A percentile compares a stretch with the other conserved stretches of the same genome.
These are phyloP conservation scores for Apophysomyces elegans DNA, from an alignment of 371 early-diverging fungal species.

Conservation along the genomic window DNA sequence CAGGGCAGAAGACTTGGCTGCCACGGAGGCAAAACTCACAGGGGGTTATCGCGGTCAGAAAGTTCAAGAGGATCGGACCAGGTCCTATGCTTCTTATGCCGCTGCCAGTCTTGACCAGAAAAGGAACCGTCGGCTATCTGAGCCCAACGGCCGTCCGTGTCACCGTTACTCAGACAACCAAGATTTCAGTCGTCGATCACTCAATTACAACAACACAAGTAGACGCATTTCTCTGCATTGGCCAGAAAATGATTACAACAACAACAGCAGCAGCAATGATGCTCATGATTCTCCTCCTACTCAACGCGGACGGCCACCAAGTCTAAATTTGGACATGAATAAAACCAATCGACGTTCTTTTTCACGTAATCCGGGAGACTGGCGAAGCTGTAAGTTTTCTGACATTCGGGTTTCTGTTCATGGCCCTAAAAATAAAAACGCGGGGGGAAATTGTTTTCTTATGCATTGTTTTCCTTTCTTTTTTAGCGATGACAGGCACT, in stretches of 20 bases:
- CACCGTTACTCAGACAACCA: slow-evolving; percentile 25
- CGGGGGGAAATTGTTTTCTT: too few relatives aligned
- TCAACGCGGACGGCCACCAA: not conserved
- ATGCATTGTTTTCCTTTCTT: too few relatives aligned
- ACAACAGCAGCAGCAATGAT: not conserved
- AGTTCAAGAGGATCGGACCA: not conserved
- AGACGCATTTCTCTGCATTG: slow-evolving; percentile 26
- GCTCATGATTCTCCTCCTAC: not conserved
- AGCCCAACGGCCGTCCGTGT: slow-evolving; percentile 35
- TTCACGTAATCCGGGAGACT: slow-evolving; percentile 25
- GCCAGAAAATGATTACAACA: slow-evolving; percentile 9
- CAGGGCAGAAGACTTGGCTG: slow-evolving; percentile 48
- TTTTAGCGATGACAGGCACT: slow-evolving; percentile 3
- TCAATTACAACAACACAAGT: slow-evolving; percentile 13
- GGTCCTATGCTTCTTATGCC: not conserved
- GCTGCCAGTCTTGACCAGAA: slow-evolving; percentile 13
- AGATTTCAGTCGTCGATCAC: slow-evolving; percentile 18
- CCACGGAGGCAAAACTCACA: slow-evolving; percentile 51
- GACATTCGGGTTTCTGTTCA: slow-evolving; percentile 2
- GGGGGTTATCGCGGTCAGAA: slow-evolving; percentile 23
- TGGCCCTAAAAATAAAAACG: not conserved
- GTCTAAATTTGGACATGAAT: slow-evolving; percentile 15
- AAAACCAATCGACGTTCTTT: slow-evolving; percentile 18
- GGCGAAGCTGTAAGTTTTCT: slow-evolving; percentile 33
- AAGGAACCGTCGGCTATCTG: slow-evolving; percentile 47